Evolutionary conservation across 371 early-diverging fungal species (phyloP).

Genomic region (Nematocida homosporus): DNA sequence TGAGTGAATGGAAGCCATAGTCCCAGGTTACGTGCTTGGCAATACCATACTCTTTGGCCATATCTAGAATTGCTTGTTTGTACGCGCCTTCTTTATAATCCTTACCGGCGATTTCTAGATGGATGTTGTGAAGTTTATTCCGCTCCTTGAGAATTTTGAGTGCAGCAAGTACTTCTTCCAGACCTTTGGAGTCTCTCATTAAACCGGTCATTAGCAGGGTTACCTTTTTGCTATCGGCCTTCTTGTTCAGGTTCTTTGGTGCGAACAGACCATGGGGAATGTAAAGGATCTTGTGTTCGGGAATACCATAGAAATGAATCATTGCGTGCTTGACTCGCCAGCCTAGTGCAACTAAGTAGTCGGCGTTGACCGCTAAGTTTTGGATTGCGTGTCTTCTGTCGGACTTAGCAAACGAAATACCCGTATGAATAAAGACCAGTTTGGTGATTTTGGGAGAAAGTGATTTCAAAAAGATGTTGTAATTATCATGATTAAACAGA

Average conservation of each 20-base stretch:
- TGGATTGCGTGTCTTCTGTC: neutral
- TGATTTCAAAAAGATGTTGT: neutral
- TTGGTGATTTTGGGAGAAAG: neutral
- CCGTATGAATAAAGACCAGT: conserved; percentile 6
- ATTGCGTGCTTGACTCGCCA: conserved; percentile 19
- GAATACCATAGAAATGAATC: conserved; percentile 13
- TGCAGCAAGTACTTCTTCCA: neutral
- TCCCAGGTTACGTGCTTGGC: neutral
- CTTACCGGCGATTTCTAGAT: neutral
- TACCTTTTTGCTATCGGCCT: neutral
- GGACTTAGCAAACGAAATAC: neutral
- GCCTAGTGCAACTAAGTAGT: neutral
- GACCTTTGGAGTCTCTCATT: neutral
- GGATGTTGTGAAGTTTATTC: conserved; percentile 18
- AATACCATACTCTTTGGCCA: neutral
- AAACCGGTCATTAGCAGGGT: conserved; percentile 11
- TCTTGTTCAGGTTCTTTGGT: neutral
- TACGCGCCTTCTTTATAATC: neutral
- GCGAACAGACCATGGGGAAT: conserved; percentile 3
- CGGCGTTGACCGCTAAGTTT: neutral
- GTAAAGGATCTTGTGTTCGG: conserved; percentile 15
- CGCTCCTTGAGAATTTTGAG: conserved; percentile 1
- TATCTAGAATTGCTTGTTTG: neutral
- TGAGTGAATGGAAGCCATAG: neutral
- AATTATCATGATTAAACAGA: neutral